Evolutionary conservation across 2,329 filamentous ascomycete genomes (phyloP).

Genomic region (Cordyceps javanica): DNA sequence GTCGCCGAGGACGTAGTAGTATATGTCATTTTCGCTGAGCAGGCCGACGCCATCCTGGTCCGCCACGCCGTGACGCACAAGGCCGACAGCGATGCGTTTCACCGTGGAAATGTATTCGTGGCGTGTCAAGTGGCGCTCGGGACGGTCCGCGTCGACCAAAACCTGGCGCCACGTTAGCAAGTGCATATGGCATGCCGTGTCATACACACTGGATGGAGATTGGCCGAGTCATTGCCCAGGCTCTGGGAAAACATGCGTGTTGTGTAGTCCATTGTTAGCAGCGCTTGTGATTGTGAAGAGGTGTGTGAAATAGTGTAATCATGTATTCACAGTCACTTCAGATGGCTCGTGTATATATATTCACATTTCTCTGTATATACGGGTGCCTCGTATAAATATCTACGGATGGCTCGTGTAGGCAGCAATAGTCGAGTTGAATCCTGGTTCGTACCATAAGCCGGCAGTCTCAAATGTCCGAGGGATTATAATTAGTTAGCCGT

Average conservation of each 20-base stretch:
- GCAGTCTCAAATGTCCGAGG: too few relatives aligned
- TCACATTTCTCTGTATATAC: too few relatives aligned
- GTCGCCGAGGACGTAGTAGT: conserved; percentile 8
- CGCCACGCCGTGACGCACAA: not conserved
- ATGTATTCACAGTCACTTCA: too few relatives aligned
- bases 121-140: not conserved
- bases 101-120: not conserved
- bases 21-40: conserved; percentile 7
- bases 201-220: not conserved
- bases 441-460: too few relatives aligned
- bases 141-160: conserved; percentile 1
- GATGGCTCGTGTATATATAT: too few relatives aligned
- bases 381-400: too few relatives aligned
- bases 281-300: not conserved
- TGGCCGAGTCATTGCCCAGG: not conserved
- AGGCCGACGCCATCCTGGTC: conserved; percentile 8
- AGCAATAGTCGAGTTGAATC: too few relatives aligned
- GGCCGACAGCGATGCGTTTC: conserved; percentile 4
- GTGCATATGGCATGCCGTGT: not conserved
- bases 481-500: too few relatives aligned
- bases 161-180: not conserved
- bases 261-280: not conserved
- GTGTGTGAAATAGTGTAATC: not conserved
- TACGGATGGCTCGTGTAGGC: too few relatives aligned
- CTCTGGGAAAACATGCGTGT: not conserved